Conservation (phyloP, 139 green algal species). For the Zygnema cylindricum region DNA sequence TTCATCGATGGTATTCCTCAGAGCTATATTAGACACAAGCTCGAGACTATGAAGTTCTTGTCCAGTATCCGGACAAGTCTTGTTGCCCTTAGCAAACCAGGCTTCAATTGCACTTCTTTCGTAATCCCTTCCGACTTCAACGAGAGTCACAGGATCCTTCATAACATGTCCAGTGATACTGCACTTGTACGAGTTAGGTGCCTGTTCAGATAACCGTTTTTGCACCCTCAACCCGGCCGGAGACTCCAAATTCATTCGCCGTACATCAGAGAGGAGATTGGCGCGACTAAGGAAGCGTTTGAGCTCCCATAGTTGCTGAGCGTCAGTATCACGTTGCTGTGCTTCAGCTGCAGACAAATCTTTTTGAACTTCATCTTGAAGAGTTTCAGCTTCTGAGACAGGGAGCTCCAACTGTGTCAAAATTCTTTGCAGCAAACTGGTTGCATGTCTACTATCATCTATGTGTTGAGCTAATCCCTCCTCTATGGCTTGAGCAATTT, state of each 20-base stretch:
- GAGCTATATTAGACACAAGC: conserved; percentile 20
- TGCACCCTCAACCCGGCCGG: conserved; percentile 10
- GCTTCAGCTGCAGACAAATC: conserved; percentile 32
- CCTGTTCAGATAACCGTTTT: background rate
- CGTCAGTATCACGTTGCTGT: conserved; percentile 24
- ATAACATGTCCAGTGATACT: conserved; percentile 60
- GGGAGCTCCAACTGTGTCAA: background rate
- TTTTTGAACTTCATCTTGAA: conserved; percentile 43
- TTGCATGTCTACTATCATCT: conserved; percentile 12
- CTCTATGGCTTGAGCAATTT: conserved; percentile 9
- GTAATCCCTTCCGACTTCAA: conserved; percentile 62
- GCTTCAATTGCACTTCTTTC: conserved; percentile 51
- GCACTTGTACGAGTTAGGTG: conserved; percentile 46
- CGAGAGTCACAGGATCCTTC: conserved; percentile 62
- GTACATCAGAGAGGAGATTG: background rate
- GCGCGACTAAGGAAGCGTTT: conserved; percentile 25
- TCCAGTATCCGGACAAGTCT: conserved; percentile 29
- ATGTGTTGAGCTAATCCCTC: background rate
- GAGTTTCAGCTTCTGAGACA: background rate
- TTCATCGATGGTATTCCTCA: conserved; percentile 41
- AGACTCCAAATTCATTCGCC: conserved; percentile 26
- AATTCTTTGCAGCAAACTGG: background rate
- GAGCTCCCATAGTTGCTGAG: conserved; percentile 28
- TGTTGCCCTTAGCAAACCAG: conserved; percentile 55
- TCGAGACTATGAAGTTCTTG: conserved; percentile 27